Conservation (phyloP, 352 stramenopile species). For the Phytophthora citrophthora region DNA sequence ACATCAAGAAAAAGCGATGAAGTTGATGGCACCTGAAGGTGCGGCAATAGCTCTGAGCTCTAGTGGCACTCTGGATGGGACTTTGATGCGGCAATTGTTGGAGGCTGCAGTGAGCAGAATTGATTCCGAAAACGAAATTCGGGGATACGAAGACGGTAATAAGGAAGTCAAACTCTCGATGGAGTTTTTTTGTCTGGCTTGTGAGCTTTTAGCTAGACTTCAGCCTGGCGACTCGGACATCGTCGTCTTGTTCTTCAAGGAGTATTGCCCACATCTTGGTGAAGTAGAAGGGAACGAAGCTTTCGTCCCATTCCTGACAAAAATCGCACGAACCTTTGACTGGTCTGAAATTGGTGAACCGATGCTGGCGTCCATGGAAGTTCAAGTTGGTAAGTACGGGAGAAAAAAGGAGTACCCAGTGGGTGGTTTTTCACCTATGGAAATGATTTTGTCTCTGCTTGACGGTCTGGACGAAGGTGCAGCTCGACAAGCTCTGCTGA, state of each 20-base stretch:
- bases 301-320: constrained; percentile 1
- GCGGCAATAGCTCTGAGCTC: background rate
- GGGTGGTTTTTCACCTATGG: background rate
- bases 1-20: constrained; percentile 1
- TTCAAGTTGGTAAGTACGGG: background rate
- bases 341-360: constrained; percentile 20
- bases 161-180: background rate
- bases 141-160: background rate
- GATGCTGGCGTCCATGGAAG: background rate
- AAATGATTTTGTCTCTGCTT: constrained; percentile 13
- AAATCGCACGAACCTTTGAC: constrained; percentile 11
- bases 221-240: constrained; percentile 6
- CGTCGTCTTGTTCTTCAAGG: constrained; percentile 17
- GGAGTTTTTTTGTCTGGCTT: constrained; percentile 7
- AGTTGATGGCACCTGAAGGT: constrained; percentile 9
- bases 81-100: constrained; percentile 6
- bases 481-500: background rate
- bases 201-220: constrained; percentile 1
- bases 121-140: background rate
- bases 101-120: background rate
- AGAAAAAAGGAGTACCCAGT: too few relatives aligned
- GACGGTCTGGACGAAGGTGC: constrained; percentile 6
- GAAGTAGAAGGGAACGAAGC: constrained; percentile 8
- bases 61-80: background rate
- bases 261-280: constrained; percentile 1